Evolutionary conservation across 2,329 filamentous ascomycete genomes (phyloP).

Genomic region (Aspergillus nomiae): DNA sequence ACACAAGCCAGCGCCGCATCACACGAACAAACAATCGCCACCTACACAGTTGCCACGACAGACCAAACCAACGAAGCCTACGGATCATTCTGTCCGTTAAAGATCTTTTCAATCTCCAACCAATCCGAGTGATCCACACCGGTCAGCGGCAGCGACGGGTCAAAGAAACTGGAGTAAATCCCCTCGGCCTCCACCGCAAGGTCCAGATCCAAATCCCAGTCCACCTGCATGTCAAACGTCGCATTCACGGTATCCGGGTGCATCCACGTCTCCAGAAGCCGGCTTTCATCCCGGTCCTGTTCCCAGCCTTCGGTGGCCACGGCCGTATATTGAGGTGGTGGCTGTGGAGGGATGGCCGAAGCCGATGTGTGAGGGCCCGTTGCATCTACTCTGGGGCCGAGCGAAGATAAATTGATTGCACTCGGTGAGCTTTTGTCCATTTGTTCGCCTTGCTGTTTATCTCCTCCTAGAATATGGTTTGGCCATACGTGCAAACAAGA

Average conservation of each 20-base stretch:
- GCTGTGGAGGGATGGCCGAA: neutral
- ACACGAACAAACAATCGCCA: constrained; percentile 61
- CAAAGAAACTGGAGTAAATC: constrained; percentile 25
- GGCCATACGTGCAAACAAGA: constrained; percentile 22
- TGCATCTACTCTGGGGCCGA: neutral
- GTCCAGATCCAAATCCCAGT: constrained; percentile 17
- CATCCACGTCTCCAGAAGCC: constrained; percentile 18
- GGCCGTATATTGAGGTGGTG: neutral
- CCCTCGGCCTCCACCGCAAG: constrained; percentile 21
- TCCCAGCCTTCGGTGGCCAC: neutral
- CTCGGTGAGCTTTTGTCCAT: neutral
- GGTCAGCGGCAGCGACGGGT: constrained; percentile 22
- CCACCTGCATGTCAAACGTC: constrained; percentile 19
- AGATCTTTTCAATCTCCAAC: constrained; percentile 26
- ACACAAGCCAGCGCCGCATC: neutral
- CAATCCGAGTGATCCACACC: constrained; percentile 26
- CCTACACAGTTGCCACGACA: constrained; percentile 76
- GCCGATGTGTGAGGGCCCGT: neutral
- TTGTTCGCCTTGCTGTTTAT: neutral
- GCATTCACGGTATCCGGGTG: neutral
- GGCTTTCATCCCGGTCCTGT: constrained; percentile 10
- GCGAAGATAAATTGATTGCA: neutral
- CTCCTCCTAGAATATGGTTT: neutral
- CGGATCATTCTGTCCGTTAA: constrained; percentile 5
- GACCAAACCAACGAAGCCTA: constrained; percentile 66